phyloP scores from a whole-genome alignment of 768 basidiomycete genomes.

The Lyophyllum semitale region DNA sequence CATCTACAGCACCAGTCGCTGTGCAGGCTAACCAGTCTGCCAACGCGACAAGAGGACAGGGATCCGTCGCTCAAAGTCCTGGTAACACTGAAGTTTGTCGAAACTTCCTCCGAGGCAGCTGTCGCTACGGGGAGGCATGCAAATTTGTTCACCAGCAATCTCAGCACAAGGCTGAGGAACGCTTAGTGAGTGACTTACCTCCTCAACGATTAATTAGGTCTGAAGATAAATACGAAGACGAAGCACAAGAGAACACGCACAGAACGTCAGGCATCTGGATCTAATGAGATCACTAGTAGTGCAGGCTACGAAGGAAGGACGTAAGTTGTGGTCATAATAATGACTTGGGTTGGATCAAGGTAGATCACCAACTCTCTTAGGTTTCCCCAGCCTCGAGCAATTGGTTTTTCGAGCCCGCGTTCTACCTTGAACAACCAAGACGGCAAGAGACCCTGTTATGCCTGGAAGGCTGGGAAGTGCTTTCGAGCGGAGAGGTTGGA shows the following conservation, averaged over 20 bases:
- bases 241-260: neutral
- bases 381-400: neutral
- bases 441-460: neutral
- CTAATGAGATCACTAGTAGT: neutral
- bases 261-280: neutral
- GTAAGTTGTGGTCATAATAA: neutral
- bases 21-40: neutral
- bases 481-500: conserved; percentile 8
- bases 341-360: no score
- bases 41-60: neutral
- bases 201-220: no score
- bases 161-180: neutral
- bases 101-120: neutral
- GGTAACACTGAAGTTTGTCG: neutral
- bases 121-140: conserved; percentile 2
- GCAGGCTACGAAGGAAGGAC: neutral
- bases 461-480: conserved; percentile 1
- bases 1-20: neutral
- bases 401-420: neutral
- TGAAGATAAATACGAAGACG: neutral
- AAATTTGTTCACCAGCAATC: neutral
- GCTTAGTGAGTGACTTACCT: neutral
- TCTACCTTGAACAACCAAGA: neutral
- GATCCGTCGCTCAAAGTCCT: neutral
- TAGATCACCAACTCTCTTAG: neutral